These are phyloP conservation scores for Nemania diffusa DNA, from an alignment of 2,329 filamentous ascomycete genomes.

Conservation along the genomic window DNA sequence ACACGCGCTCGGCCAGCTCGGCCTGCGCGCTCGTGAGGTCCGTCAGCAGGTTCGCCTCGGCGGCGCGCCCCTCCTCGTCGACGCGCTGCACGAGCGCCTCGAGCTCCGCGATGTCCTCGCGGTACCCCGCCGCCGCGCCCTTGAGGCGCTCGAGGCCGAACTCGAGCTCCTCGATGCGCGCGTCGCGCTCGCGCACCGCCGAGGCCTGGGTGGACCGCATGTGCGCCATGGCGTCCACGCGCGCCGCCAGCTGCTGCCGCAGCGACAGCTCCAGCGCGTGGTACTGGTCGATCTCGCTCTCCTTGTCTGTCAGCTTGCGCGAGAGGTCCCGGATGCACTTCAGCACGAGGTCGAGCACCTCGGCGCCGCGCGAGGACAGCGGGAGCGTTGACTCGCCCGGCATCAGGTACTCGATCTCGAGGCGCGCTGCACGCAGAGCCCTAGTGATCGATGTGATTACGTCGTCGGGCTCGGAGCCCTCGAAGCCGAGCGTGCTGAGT, in stretches of 20 bases:
- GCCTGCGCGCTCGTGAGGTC: conserved; percentile 51
- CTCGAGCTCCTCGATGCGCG: conserved; percentile 59
- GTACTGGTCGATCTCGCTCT: conserved; percentile 63
- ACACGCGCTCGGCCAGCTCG: conserved; percentile 46
- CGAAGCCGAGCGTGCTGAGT: conserved; percentile 63
- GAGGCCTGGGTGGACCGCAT: conserved; percentile 49
- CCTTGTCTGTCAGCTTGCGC: conserved; percentile 40
- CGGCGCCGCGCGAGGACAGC: conserved; percentile 62
- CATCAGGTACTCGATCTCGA: conserved; percentile 71
- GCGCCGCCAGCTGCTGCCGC: conserved; percentile 65
- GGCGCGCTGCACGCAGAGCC: conserved; percentile 65
- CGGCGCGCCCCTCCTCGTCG: conserved; percentile 54
- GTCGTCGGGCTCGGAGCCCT: conserved; percentile 58
- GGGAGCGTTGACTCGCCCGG: conserved; percentile 68
- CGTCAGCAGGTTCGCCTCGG: conserved; percentile 48
- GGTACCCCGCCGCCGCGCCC: conserved; percentile 63
- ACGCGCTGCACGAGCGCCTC: conserved; percentile 62
- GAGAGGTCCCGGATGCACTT: conserved; percentile 61
- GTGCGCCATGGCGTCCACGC: conserved; percentile 62
- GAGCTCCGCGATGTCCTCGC: conserved; percentile 64
- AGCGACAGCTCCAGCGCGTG: conserved; percentile 66
- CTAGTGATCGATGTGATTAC: conserved; percentile 59
- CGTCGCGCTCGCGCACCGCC: conserved; percentile 53
- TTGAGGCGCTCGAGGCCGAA: conserved; percentile 61
- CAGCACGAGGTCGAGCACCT: conserved; percentile 66